A percentile compares a stretch with the other conserved stretches of the same genome.
Conservation (phyloP, 2,329 filamentous ascomycete genomes). For the Monascus ruber region DNA sequence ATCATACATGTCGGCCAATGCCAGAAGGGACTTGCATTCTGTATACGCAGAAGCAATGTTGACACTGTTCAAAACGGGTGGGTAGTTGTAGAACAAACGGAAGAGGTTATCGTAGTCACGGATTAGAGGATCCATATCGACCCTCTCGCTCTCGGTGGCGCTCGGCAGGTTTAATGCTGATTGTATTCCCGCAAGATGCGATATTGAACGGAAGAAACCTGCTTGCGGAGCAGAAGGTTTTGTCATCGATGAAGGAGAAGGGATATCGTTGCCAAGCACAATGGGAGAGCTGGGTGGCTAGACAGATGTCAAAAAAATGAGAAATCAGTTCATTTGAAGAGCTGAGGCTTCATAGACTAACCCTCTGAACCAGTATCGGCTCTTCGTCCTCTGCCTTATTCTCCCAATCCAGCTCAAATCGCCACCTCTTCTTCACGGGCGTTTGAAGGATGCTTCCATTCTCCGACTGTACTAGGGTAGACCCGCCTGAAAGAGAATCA, state of each 20-base stretch:
- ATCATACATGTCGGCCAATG: conserved; percentile 89
- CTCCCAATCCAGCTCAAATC: conserved; percentile 76
- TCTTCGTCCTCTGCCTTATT: conserved; percentile 59
- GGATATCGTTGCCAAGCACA: conserved; percentile 44
- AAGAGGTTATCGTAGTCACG: conserved; percentile 95
- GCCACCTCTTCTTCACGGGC: conserved; percentile 56
- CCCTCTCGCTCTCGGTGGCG: conserved; percentile 43
- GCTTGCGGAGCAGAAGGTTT: conserved; percentile 51
- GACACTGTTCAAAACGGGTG: conserved; percentile 67
- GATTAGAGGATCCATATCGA: conserved; percentile 59
- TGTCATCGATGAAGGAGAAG: conserved; percentile 46
- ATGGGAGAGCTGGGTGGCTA: conserved; percentile 33
- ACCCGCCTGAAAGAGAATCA: conserved; percentile 24
- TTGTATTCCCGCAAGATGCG: conserved; percentile 54
- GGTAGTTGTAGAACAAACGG: conserved; percentile 89
- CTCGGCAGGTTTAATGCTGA: conserved; percentile 42
- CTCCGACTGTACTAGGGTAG: conserved; percentile 26
- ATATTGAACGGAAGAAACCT: conserved; percentile 78
- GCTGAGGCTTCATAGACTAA: conserved; percentile 24
- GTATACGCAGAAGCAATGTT: conserved; percentile 90
- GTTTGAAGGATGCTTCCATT: conserved; percentile 29
- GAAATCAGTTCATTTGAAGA: conserved; percentile 4
- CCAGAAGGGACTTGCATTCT: conserved; percentile 82
- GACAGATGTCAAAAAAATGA: background rate
- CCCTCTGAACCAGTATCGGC: conserved; percentile 79